These are phyloP conservation scores for Boehmeria nivea DNA, from an alignment of 306 rosid species.

Conservation along the genomic window DNA sequence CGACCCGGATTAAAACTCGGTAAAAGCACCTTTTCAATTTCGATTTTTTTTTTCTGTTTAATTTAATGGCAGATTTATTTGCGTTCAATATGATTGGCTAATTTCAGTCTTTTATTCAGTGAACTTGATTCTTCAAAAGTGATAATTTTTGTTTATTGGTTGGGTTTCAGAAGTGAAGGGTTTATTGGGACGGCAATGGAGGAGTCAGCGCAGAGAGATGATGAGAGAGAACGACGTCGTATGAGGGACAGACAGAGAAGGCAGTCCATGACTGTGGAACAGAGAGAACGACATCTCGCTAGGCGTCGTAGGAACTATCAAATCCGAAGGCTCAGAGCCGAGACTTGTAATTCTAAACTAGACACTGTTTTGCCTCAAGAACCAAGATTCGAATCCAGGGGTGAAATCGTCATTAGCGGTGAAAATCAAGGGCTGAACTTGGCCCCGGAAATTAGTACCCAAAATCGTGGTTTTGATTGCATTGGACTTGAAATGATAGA, in stretches of 20 bases:
- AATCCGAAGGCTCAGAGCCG: constrained; percentile 64
- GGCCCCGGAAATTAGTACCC: too few relatives aligned
- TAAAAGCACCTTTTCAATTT: too few relatives aligned
- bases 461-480: constrained; percentile 10
- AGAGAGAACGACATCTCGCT: constrained; percentile 72
- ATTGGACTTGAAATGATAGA: constrained; percentile 23
- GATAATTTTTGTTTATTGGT: too few relatives aligned
- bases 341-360: too few relatives aligned
- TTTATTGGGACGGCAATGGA: constrained; percentile 28
- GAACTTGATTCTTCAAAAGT: too few relatives aligned
- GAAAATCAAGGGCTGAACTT: constrained; percentile 26
- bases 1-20: too few relatives aligned
- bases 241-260: constrained; percentile 70
- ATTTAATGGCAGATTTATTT: too few relatives aligned
- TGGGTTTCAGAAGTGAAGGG: constrained; percentile 2
- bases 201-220: constrained; percentile 61
- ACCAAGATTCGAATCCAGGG: background rate
- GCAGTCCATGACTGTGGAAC: constrained; percentile 76
- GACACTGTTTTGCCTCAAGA: background rate
- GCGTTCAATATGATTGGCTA: too few relatives aligned
- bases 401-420: constrained; percentile 32
- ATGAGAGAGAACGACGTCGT: constrained; percentile 72
- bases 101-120: too few relatives aligned
- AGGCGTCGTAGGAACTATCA: constrained; percentile 84
- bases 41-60: too few relatives aligned